Conservation (phyloP, 1,284 basidiomycete species). For the Violaceomyces palustris region DNA sequence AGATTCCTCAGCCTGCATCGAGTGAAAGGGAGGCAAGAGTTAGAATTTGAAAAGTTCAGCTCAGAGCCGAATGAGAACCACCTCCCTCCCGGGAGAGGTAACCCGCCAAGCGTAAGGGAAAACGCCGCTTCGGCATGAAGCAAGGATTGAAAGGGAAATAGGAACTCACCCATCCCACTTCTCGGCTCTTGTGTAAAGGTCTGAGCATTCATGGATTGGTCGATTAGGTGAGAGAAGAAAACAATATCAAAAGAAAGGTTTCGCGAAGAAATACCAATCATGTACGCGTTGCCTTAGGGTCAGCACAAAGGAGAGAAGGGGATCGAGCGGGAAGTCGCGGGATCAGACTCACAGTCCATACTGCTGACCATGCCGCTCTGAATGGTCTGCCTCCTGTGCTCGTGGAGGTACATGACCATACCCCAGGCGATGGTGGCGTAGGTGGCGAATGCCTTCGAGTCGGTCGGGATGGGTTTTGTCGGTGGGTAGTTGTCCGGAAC, state of each 20-base stretch:
- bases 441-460: slow-evolving; percentile 70
- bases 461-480: slow-evolving; percentile 54
- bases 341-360: slow-evolving; percentile 53
- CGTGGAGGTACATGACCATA: slow-evolving; percentile 94
- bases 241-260: neutral
- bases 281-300: neutral
- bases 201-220: no score
- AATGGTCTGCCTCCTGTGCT: slow-evolving; percentile 75
- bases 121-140: no score
- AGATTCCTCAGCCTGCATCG: slow-evolving; percentile 40
- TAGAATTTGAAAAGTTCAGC: neutral
- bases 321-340: neutral
- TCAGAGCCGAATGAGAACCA: no score
- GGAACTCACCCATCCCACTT: slow-evolving; percentile 44
- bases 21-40: neutral
- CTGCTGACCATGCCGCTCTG: slow-evolving; percentile 77
- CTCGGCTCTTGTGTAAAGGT: slow-evolving; percentile 50
- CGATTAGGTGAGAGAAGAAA: neutral
- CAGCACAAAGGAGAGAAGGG: neutral
- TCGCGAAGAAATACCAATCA: neutral
- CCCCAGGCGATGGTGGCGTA: slow-evolving; percentile 92
- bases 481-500: slow-evolving; percentile 39
- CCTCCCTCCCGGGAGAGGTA: no score
- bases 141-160: neutral
- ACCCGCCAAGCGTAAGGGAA: no score